A percentile compares a stretch with the other conserved stretches of the same genome.
Conservation (phyloP, 2,329 filamentous ascomycete species). For the Leptographium radiaticola region DNA sequence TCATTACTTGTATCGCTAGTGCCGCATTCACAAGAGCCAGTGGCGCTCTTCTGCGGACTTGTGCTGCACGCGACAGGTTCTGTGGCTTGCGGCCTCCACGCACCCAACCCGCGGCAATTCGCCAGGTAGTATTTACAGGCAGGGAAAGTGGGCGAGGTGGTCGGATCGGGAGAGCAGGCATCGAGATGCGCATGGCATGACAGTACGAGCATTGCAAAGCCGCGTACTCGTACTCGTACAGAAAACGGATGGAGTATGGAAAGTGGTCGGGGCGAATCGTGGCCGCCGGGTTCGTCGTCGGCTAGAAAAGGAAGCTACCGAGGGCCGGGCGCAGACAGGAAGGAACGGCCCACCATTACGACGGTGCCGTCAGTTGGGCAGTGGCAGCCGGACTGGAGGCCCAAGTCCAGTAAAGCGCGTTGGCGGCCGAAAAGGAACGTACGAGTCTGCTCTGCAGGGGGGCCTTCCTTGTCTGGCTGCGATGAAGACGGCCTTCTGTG, state of each 20-base stretch:
- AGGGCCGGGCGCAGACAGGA: background rate
- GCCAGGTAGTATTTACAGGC: too few species aligned
- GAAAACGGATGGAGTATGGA: too few species aligned
- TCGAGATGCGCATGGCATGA: too few species aligned
- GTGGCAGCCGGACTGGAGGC: background rate
- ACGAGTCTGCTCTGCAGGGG: too few species aligned
- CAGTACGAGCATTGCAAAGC: too few species aligned
- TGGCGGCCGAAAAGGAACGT: background rate
- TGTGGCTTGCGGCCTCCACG: background rate
- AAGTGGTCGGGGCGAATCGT: background rate
- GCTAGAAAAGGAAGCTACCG: constrained; percentile 1
- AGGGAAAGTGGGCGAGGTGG: too few species aligned
- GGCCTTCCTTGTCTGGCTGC: background rate
- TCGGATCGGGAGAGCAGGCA: too few species aligned
- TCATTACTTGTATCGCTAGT: background rate
- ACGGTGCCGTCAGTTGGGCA: background rate
- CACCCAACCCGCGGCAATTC: too few species aligned
- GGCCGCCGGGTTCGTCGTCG: background rate
- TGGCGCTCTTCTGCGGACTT: background rate
- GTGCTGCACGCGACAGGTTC: background rate
- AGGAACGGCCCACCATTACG: constrained; percentile 8
- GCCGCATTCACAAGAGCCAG: background rate
- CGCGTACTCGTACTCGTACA: too few species aligned
- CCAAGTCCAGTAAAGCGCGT: background rate
- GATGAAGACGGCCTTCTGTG: too few species aligned